Base-by-base conservation (phyloP, 2,329 filamentous ascomycete genomes). In the Claviceps arundinis region DNA sequence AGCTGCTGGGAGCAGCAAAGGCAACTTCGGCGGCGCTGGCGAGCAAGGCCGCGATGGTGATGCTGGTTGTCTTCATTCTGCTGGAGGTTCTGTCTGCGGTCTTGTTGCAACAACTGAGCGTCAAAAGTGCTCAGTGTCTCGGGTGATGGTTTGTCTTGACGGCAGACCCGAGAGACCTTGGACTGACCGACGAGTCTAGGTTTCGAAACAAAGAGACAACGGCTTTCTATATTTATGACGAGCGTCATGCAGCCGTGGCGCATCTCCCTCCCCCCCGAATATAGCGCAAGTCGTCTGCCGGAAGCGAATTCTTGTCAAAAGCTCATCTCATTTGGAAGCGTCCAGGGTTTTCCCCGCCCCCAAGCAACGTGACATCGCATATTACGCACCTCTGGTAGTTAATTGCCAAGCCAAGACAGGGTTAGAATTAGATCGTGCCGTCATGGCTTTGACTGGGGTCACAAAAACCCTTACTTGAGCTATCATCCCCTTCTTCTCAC, bases 1-100 rank as follows among this genome's bases (percentile, higher is more conserved):
- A 67, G 22, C 54, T 30, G n/a, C n/a, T 24, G 40, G 47, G 30
- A 17, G 54, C 55, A 5, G 50, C 43, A 17, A 38, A 37, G 41
- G 52, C 50, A 24, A 37, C 26, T 26, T 51, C 38, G 30, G 46
- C 37, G 17, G 45, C 34, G 47, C 47, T 26, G 24, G 47, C 47
- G 40, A 52, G 51, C 41, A 49, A 22, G n/a, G 41, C 47, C 24
- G 51, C 37, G 22, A 40, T 13, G 19, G 45, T 30, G n/a, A 44
- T 22, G 34, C 44, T 48, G 26, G 34, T 24, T 16, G 47, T 38
- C 37, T 24, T 52, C 47, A 52, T 52, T n/a, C 8, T 49, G 38
- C 5, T 52, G 38, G 8, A 17, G 16, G 16, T 16, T n/a, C 8
- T 19, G 22, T 41, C 34, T 40, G 17, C 14, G 48, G 30, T 11